Evolutionary conservation across 2,329 filamentous ascomycete genomes (phyloP).

Genomic region (Tolypocladium ovalisporum): DNA sequence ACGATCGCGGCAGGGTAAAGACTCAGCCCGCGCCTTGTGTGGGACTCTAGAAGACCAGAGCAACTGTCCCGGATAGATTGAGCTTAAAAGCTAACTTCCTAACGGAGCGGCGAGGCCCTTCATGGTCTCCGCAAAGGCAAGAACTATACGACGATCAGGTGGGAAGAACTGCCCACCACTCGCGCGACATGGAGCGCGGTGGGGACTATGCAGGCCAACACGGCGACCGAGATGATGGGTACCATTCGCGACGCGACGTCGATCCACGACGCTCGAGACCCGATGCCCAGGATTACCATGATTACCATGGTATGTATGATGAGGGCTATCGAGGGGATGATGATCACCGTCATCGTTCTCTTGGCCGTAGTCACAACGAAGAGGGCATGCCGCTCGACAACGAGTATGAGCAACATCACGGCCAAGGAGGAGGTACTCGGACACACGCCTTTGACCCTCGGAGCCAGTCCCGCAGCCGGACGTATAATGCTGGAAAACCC

Average conservation of each 20-base stretch:
- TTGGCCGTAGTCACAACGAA: conserved; percentile 9
- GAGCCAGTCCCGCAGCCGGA: conserved; percentile 23
- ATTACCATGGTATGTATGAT: conserved; percentile 28
- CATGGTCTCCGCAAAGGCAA: conserved; percentile 31
- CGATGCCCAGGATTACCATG: conserved; percentile 16
- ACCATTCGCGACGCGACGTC: conserved; percentile 10
- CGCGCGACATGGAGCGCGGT: conserved; percentile 13
- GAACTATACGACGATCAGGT: conserved; percentile 22
- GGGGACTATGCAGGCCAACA: conserved; percentile 12
- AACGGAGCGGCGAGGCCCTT: conserved; percentile 30
- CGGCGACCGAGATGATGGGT: conserved; percentile 16
- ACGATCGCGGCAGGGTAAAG: conserved; percentile 41
- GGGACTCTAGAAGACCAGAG: conserved; percentile 8
- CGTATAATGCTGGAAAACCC: conserved; percentile 27
- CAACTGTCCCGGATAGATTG: conserved; percentile 14
- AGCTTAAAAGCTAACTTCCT: conserved; percentile 33
- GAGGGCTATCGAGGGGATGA: conserved; percentile 18
- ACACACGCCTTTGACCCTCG: conserved; percentile 3
- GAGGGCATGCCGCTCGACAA: conserved; percentile 10
- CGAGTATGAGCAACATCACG: conserved; percentile 8
- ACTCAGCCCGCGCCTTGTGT: conserved; percentile 21
- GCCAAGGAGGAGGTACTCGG: background rate
- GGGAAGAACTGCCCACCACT: conserved; percentile 15
- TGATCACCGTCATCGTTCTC: conserved; percentile 3
- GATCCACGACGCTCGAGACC: conserved; percentile 14